Conservation (phyloP, 495 filamentous ascomycete genomes). For the Tuber umbilicatum region DNA sequence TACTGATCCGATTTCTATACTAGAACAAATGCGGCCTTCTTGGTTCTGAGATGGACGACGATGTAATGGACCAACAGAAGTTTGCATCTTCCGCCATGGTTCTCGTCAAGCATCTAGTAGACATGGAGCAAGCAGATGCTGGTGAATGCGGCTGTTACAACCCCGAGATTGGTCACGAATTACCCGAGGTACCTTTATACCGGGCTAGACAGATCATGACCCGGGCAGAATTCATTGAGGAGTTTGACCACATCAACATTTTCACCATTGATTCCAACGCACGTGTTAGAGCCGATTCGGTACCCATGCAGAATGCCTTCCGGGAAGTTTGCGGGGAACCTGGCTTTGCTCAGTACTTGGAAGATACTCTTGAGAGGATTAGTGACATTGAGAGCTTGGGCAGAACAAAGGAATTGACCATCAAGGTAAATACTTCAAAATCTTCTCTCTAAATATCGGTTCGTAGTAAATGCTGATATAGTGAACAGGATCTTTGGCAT, state of each 20-base stretch:
- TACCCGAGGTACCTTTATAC: slow-evolving; percentile 77
- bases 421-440: slow-evolving; percentile 59
- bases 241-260: slow-evolving; percentile 86
- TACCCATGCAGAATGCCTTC: slow-evolving; percentile 94
- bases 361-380: slow-evolving; percentile 77
- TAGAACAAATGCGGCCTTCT: slow-evolving; percentile 87
- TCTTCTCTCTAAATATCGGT: not conserved
- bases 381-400: slow-evolving; percentile 86
- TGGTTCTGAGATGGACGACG: slow-evolving; percentile 89
- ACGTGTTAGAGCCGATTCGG: slow-evolving; percentile 84
- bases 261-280: slow-evolving; percentile 88
- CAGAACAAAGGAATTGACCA: slow-evolving; percentile 80
- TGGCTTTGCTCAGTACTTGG: slow-evolving; percentile 73
- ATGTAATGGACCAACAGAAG: slow-evolving; percentile 99
- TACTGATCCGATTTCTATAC: not conserved
- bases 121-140: slow-evolving; percentile 60
- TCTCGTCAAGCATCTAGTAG: slow-evolving; percentile 80
- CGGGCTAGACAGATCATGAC: slow-evolving; percentile 90
- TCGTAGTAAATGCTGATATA: slow-evolving; percentile 43
- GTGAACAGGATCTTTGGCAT: slow-evolving; percentile 51
- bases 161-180: slow-evolving; percentile 59
- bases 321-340: slow-evolving; percentile 63
- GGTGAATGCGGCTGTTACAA: slow-evolving; percentile 53
- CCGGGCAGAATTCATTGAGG: slow-evolving; percentile 84
- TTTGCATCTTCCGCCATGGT: slow-evolving; percentile 93